These are phyloP conservation scores for Arxiozyma telluris DNA, from an alignment of 1,139 yeast genomes.

Conservation along the genomic window DNA sequence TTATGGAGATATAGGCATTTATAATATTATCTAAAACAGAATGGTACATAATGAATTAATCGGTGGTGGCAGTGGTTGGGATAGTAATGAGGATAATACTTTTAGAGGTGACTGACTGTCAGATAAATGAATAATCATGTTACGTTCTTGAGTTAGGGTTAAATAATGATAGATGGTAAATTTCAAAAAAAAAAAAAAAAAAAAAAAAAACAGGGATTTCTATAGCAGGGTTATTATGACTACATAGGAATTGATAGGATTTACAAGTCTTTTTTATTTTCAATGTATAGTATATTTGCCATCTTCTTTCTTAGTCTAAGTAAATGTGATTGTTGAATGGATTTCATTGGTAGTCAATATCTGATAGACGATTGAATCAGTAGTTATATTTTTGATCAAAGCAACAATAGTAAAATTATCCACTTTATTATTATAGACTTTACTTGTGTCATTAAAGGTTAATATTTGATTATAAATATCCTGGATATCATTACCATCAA, in stretches of 20 bases:
- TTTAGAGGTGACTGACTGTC: neutral
- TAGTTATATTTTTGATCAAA: neutral
- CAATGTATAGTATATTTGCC: constrained; percentile 7
- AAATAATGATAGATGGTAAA: neutral
- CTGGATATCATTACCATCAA: constrained; percentile 7
- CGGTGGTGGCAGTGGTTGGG: neutral
- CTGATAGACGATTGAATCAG: neutral
- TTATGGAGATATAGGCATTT: neutral
- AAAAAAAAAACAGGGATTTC: neutral
- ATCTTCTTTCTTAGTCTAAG: constrained; percentile 7
- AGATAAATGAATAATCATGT: neutral
- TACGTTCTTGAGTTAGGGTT: neutral
- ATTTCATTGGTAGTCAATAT: constrained; percentile 1
- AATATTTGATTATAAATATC: neutral
- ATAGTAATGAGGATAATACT: neutral
- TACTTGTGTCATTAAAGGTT: neutral
- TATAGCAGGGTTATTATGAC: neutral
- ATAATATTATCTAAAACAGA: neutral
- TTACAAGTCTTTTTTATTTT: constrained; percentile 2
- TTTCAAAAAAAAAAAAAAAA: too few species aligned
- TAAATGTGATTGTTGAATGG: neutral
- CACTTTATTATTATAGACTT: neutral
- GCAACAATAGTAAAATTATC: neutral
- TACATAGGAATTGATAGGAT: neutral
- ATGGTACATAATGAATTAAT: neutral